These are phyloP conservation scores for Neurospora sp. DNA, from an alignment of 495 filamentous ascomycete genomes.

Conservation along the genomic window DNA sequence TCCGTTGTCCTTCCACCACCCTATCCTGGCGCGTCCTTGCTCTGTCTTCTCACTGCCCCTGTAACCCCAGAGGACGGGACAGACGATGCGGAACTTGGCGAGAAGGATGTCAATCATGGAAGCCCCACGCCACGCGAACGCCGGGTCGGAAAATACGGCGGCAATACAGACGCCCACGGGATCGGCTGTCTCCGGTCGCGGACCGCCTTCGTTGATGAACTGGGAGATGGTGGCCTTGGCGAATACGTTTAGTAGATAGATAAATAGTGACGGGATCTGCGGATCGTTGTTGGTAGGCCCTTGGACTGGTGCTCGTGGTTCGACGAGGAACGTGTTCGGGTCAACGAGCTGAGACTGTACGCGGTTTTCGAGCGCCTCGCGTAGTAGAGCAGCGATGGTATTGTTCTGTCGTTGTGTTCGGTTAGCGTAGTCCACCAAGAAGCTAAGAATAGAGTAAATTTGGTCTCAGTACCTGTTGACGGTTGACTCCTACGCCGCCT, in stretches of 20 bases:
- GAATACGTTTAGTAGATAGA: slow-evolving; percentile 79
- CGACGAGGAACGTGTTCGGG: slow-evolving; percentile 55
- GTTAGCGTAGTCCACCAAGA: slow-evolving; percentile 1
- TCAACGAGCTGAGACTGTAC: slow-evolving; percentile 50
- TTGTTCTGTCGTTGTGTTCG: not conserved
- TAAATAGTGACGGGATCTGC: slow-evolving; percentile 52
- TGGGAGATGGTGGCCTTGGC: slow-evolving; percentile 67
- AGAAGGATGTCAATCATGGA: slow-evolving; percentile 78
- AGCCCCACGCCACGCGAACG: slow-evolving; percentile 57
- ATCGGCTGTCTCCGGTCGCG: slow-evolving; percentile 62
- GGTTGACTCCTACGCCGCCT: slow-evolving; percentile 50
- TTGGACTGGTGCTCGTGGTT: slow-evolving; percentile 43
- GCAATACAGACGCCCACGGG: slow-evolving; percentile 69
- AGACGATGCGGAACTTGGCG: slow-evolving; percentile 72
- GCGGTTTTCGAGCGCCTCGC: slow-evolving; percentile 28
- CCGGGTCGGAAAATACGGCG: slow-evolving; percentile 58
- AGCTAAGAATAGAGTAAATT: not conserved
- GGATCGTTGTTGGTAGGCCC: slow-evolving; percentile 44
- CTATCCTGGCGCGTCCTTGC: slow-evolving; percentile 55
- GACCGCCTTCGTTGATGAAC: slow-evolving; percentile 62
- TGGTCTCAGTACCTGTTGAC: slow-evolving; percentile 35
- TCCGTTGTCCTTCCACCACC: slow-evolving; percentile 56
- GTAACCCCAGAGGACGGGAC: slow-evolving; percentile 82
- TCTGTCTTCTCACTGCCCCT: slow-evolving; percentile 65
- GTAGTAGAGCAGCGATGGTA: slow-evolving; percentile 41